phyloP scores from a whole-genome alignment of 2,329 filamentous ascomycete species.

The Truncatella angustata region DNA sequence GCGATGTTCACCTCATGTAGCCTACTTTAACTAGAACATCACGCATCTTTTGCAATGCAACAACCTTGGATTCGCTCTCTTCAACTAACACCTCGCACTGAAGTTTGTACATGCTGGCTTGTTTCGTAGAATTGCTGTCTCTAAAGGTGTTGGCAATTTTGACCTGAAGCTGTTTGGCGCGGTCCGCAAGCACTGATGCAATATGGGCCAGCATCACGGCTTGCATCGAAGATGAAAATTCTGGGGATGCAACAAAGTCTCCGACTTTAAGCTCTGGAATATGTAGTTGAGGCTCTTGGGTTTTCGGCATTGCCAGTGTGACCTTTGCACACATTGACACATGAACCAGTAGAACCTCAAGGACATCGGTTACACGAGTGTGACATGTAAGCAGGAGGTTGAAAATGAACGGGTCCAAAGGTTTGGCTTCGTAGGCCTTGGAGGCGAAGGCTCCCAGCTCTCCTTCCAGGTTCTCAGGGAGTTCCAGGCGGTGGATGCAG shows the following conservation, averaged over 20 bases:
- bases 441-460: slow-evolving; percentile 11
- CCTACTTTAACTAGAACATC: slow-evolving; percentile 14
- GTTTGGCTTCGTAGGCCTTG: slow-evolving; percentile 3
- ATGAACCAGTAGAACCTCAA: slow-evolving; percentile 32
- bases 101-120: slow-evolving; percentile 17
- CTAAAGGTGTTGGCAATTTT: slow-evolving; percentile 7
- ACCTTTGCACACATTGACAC: slow-evolving; percentile 31
- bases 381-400: slow-evolving; percentile 37
- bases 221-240: slow-evolving; percentile 24
- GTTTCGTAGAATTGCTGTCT: slow-evolving; percentile 10
- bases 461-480: slow-evolving; percentile 15
- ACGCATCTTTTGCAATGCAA: slow-evolving; percentile 17
- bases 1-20: slow-evolving; percentile 13
- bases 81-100: slow-evolving; percentile 25
- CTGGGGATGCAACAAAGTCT: slow-evolving; percentile 21
- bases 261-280: slow-evolving; percentile 41
- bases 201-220: slow-evolving; percentile 21
- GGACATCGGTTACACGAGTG: slow-evolving; percentile 32
- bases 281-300: slow-evolving; percentile 30
- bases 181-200: slow-evolving; percentile 17
- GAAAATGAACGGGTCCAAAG: slow-evolving; percentile 33
- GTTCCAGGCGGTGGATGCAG: slow-evolving; percentile 30
- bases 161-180: slow-evolving; percentile 14
- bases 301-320: slow-evolving; percentile 22
- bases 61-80: slow-evolving; percentile 15